Base-by-base conservation (phyloP, 306 rosid genomes). In the Fragaria ananassa region DNA sequence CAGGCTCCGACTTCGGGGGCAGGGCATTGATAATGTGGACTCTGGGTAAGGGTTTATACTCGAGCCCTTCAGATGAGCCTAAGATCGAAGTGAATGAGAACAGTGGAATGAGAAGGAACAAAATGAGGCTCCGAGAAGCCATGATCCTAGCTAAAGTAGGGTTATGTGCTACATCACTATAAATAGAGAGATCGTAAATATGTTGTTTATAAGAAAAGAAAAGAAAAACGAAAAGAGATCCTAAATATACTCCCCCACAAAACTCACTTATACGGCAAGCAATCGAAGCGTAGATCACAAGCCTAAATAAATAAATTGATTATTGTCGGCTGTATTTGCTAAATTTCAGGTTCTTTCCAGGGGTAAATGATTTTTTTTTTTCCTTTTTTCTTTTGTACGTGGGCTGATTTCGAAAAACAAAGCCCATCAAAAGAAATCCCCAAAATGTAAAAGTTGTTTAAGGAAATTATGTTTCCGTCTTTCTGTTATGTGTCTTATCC, bases 21-120 rank as follows among this genome's bases (percentile, higher is more conserved):
- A 77, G 46, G 66, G 23, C 9, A n/a, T 57, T 77, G 35, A 60
- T 19, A 23, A 69, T 13, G 37, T 77, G 75, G 11, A 69, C 70
- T 8, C 21, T 77, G 31, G 23, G 70, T 23, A 37, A 18, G 62
- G 2, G 25, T 4, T 56, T 58, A 10, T 58, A 21, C 4, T 58
- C 21, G 12, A 34, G 49, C 17, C 11, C 4, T 18, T 13, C 27
- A 8, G 12, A 23, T 61, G 70, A 62, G 41, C 41, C 12, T 60
- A 27, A 12, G 11, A 65, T 46, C 31, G 71, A 61, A 42, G 42
- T 45, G 71, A 62, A 45, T 6, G 53, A 44, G 14, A 21, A 29
- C 21, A 68, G 19, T 62, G 47, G 17, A 62, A 62, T 5, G 42
- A 62, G 51, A 37, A 72, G 76, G 67, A 72, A 41, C 37, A 35